A percentile compares a stretch with the other conserved stretches of the same genome.
Conservation (phyloP, 768 basidiomycete species). For the Lepiota subincarnata region DNA sequence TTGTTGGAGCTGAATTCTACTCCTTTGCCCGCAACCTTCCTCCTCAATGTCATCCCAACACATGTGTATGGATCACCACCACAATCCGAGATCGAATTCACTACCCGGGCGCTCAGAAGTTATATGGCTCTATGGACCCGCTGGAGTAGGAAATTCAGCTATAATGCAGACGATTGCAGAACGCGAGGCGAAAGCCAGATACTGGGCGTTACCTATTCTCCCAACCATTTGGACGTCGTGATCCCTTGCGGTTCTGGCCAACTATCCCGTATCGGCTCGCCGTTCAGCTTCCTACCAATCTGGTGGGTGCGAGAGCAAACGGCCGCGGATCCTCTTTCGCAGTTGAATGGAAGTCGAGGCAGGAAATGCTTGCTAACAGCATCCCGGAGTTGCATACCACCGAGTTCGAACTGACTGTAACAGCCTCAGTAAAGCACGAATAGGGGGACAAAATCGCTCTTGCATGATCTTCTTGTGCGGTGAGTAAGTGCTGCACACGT, state of each 20-base stretch:
- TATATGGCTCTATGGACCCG: slow-evolving; percentile 8
- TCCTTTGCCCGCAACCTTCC: neutral
- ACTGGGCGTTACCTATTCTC: slow-evolving; percentile 7
- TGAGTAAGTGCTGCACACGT: too few species aligned
- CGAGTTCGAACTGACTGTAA: too few species aligned
- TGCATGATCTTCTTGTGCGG: too few species aligned
- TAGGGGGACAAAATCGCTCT: too few species aligned
- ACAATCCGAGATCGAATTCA: neutral
- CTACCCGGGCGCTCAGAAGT: neutral
- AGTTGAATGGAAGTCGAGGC: too few species aligned
- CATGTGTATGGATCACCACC: neutral
- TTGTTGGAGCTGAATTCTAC: neutral
- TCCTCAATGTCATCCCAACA: slow-evolving; percentile 1
- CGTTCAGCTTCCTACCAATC: neutral
- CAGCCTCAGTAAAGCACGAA: too few species aligned
- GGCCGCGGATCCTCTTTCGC: neutral
- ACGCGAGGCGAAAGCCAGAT: neutral
- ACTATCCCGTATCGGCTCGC: slow-evolving; percentile 8
- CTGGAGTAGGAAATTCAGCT: slow-evolving; percentile 10
- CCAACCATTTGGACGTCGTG: neutral
- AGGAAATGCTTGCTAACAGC: too few species aligned
- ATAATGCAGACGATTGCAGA: slow-evolving; percentile 5
- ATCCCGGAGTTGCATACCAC: too few species aligned
- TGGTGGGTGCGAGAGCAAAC: neutral
- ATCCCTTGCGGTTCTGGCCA: neutral